Evolutionary conservation across 2,329 filamentous ascomycete species (phyloP).

Genomic region (Decorospora gaudefroyi): DNA sequence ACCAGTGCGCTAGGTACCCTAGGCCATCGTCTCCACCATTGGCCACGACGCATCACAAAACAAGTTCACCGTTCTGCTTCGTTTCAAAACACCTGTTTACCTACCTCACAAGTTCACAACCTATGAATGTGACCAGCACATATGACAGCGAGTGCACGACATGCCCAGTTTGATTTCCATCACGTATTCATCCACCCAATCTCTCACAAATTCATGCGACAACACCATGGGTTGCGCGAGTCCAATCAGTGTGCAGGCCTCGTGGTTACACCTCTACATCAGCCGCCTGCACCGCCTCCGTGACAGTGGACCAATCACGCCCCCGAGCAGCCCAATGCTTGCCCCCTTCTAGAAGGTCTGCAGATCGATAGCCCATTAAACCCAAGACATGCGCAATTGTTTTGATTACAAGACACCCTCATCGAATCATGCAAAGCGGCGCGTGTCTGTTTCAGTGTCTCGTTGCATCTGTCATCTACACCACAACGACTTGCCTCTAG

Average conservation of each 20-base stretch:
- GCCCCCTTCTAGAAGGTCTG: conserved; percentile 31
- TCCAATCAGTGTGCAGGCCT: conserved; percentile 28
- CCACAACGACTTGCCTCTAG: conserved; percentile 29
- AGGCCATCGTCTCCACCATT: conserved; percentile 29
- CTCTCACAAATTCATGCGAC: conserved; percentile 6
- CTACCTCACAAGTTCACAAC: conserved; percentile 26
- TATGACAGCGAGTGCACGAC: conserved; percentile 16
- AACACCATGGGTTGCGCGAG: background rate
- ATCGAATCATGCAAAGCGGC: conserved; percentile 23
- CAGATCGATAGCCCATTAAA: conserved; percentile 15
- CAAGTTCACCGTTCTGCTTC: conserved; percentile 26
- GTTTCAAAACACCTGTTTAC: conserved; percentile 36
- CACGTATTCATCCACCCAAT: background rate
- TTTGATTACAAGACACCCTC: conserved; percentile 4
- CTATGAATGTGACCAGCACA: conserved; percentile 21
- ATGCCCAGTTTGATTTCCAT: conserved; percentile 1
- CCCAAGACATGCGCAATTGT: background rate
- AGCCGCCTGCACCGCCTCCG: conserved; percentile 43
- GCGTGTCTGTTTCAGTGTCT: no score
- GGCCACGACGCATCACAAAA: conserved; percentile 22
- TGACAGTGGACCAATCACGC: conserved; percentile 17
- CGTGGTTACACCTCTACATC: conserved; percentile 23
- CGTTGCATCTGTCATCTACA: conserved; percentile 24
- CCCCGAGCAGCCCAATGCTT: conserved; percentile 10
- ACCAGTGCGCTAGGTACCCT: conserved; percentile 9